These are phyloP conservation scores for Haematococcus lacustris DNA, from an alignment of 139 green algal genomes.

Conservation along the genomic window DNA sequence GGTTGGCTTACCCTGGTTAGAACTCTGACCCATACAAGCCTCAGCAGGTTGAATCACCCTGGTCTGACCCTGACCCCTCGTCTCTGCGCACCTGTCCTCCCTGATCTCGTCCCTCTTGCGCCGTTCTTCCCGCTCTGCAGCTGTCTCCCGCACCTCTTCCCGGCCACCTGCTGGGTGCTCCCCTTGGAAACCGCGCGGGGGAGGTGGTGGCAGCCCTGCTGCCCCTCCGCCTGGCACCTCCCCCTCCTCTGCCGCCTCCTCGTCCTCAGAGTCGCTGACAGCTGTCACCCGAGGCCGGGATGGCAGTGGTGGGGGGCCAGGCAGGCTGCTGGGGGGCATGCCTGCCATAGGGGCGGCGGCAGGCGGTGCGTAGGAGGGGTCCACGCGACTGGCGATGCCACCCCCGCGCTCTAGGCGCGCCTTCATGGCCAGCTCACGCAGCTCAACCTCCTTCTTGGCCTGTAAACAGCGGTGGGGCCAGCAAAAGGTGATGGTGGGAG, in stretches of 20 bases:
- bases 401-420: constrained; percentile 76
- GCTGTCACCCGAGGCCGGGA: too few relatives aligned
- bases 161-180: not conserved
- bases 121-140: constrained; percentile 73
- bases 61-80: too few relatives aligned
- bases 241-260: not conserved
- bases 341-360: not conserved
- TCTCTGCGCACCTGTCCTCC: constrained; percentile 43
- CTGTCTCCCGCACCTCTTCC: constrained; percentile 14
- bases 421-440: constrained; percentile 83
- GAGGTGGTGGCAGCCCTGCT: constrained; percentile 6
- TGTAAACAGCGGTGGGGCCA: too few relatives aligned
- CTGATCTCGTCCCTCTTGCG: constrained; percentile 74
- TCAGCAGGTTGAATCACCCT: too few relatives aligned
- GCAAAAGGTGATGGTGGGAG: too few relatives aligned
- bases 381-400: constrained; percentile 12
- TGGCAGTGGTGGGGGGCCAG: not conserved
- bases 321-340: not conserved
- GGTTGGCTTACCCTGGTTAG: too few relatives aligned
- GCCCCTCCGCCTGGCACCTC: not conserved
- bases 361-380: not conserved
- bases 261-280: not conserved
- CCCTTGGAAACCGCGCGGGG: not conserved
- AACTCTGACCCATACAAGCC: too few relatives aligned
- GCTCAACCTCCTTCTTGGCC: constrained; percentile 88